A percentile compares a stretch with the other conserved stretches of the same genome.
These are phyloP conservation scores for Paracoccidioides brasiliensis DNA, from an alignment of 2,329 filamentous ascomycete genomes.

Conservation along the genomic window DNA sequence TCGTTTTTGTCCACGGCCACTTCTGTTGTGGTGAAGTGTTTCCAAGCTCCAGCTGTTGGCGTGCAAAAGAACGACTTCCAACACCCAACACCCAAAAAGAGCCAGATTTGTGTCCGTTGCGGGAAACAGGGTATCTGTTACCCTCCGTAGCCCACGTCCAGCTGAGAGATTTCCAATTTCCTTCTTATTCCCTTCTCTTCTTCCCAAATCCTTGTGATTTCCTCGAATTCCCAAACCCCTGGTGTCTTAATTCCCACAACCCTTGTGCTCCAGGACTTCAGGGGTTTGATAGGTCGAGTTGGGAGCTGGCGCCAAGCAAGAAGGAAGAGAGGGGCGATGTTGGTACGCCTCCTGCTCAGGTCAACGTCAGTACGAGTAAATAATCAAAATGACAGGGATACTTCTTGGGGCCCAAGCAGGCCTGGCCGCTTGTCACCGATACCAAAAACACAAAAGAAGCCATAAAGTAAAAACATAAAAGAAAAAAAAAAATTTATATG, in stretches of 20 bases:
- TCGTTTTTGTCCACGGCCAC: neutral
- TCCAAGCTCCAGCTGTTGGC: neutral
- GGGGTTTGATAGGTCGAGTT: neutral
- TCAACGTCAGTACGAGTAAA: neutral
- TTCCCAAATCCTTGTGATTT: neutral
- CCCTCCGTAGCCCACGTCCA: neutral
- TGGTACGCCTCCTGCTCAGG: neutral
- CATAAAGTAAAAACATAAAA: neutral
- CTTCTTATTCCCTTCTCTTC: neutral
- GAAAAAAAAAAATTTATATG: neutral
- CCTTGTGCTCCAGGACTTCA: neutral
- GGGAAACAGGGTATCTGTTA: neutral
- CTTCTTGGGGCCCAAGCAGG: neutral
- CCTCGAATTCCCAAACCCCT: neutral
- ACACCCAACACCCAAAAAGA: neutral
- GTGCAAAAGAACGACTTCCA: neutral
- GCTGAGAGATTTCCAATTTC: neutral
- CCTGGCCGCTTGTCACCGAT: neutral
- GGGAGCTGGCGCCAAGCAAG: neutral
- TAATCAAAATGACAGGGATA: neutral
- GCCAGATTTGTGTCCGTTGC: neutral
- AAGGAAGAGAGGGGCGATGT: neutral
- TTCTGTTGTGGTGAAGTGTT: neutral
- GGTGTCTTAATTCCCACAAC: conserved; percentile 3
- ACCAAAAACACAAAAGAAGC: neutral